Evolutionary conservation across 2,329 filamentous ascomycete species (phyloP), one percentile per base, ranked within the genome.

Genomic region (Arthrobotrys sinensis): DNA sequence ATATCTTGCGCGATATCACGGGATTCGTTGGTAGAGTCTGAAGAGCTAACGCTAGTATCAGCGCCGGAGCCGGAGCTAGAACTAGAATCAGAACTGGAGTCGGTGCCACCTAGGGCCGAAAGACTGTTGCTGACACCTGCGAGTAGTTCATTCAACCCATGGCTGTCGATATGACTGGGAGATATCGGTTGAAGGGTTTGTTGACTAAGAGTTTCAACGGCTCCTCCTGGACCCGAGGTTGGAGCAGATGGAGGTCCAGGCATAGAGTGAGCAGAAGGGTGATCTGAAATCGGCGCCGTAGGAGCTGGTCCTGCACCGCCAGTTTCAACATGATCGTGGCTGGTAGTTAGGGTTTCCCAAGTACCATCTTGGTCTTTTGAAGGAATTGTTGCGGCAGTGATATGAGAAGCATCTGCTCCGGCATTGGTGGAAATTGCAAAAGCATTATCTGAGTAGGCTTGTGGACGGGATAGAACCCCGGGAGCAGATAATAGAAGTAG

Each of bases 391-490:
- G 55, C 34, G 10, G 65, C 57, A 1, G 50, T 50, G 45, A 69
- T 43, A 12, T 69, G 65, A n/a, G 72, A 65, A 12, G 19, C 14
- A 50, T 76, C 55, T 11, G 52, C 62, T 12, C 28, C 32, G 3
- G 46, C 1, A 21, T 70, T 52, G 1, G 55, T 70, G 46, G 36
- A 57, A 6, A 65, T 12, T 4, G 19, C 65, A 19, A 76, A 69
- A 4, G 65, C 65, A 19, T 65, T 32, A 11, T 21, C 28, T 5
- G 66, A 60, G 60, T 60, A 77, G 11, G 55, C 65, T 64, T 77
- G 72, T 24, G 72, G 72, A 24, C 36, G 57, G 21, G 65, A 70
- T 34, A 70, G 48, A 5, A 16, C 50, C 28, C 32, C 14, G 12
- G 63, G 64, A 5, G 64, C 19, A 21, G 50, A 45, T 6, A 62